Evolutionary conservation across 2,329 filamentous ascomycete genomes (phyloP), one percentile per base, ranked within the genome.

Genomic region (Xenoacremonium recifei): DNA sequence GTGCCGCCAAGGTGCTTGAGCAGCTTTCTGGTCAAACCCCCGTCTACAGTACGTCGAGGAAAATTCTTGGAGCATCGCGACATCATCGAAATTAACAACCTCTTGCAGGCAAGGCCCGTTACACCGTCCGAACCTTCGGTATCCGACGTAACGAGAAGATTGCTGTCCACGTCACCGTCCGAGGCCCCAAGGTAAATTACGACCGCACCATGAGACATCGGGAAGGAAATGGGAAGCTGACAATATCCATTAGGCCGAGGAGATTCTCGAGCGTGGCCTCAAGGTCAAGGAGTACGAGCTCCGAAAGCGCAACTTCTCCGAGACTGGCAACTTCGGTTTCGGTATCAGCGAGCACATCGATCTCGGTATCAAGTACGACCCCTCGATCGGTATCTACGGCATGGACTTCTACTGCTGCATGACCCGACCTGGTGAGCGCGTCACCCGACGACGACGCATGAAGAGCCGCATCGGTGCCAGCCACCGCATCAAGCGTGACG

Each of bases 361-460:
- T 84, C 83, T 99, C 67, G 93, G 93, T 69, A 99, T 99, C 89
- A 99, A 99, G 86, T 96, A 96, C 81, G 91, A 96, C 79, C 91
- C 91, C 57, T 87, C 82, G 55, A 96, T 96, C 64, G 91, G 91
- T 85, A 96, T 96, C 74, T 96, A 96, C 82, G 91, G 93, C 73
- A 99, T 99, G 93, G 93, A 99, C 80, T 99, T 99, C 80, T 99
- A 96, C 87, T 91, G 86, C 88, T 97, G 92, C 89, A 99, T 99
- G 93, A 96, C 90, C 80, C 91, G 93, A 68, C 93, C 92, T 66
- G 93, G 93, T 79, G 91, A 96, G 84, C 91, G 93, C 72, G 89
- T 99, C 70, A 87, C 89, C 72, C 92, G 90, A 80, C 90, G 93
- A 69, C 87, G 92, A 72, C 89, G 92, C 67, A 84, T 79, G 77